Conservation (phyloP, 73 alveolate species). For the Urostyla sp. region DNA sequence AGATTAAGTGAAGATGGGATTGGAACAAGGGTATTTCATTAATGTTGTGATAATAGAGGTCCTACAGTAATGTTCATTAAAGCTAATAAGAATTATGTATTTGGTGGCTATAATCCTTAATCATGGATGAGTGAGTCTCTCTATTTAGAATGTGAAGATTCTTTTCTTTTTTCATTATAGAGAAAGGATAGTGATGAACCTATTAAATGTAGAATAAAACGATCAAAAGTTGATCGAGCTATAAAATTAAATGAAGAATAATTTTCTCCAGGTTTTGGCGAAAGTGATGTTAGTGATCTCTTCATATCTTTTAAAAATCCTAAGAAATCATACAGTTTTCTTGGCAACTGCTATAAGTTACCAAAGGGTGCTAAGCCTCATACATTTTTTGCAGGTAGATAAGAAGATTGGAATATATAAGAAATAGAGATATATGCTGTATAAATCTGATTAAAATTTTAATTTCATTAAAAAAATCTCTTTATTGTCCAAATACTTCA, state of each 20-base stretch:
- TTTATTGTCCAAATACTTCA: too few species aligned
- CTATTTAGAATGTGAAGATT: slow-evolving; percentile 68
- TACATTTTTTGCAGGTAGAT: slow-evolving; percentile 79
- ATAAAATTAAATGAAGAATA: slow-evolving; percentile 79
- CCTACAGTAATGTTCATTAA: slow-evolving; percentile 68
- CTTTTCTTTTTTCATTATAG: slow-evolving; percentile 71
- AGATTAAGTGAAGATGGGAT: slow-evolving; percentile 27
- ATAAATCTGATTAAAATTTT: slow-evolving; percentile 8
- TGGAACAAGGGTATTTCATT: slow-evolving; percentile 60
- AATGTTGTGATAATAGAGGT: slow-evolving; percentile 72
- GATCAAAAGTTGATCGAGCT: slow-evolving; percentile 66
- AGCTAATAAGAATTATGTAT: slow-evolving; percentile 67
- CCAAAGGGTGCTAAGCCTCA: slow-evolving; percentile 74
- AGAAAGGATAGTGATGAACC: slow-evolving; percentile 56
- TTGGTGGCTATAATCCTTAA: slow-evolving; percentile 73
- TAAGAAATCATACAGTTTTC: slow-evolving; percentile 71
- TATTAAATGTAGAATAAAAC: slow-evolving; percentile 67
- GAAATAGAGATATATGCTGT: slow-evolving; percentile 81
- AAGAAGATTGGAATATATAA: slow-evolving; percentile 78
- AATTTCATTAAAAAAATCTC: too few species aligned
- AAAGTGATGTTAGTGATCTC: slow-evolving; percentile 80
- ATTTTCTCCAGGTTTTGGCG: slow-evolving; percentile 89
- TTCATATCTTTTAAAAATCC: slow-evolving; percentile 80
- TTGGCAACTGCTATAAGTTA: slow-evolving; percentile 79
- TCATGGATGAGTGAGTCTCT: slow-evolving; percentile 45